Conservation (phyloP, 2,329 filamentous ascomycete genomes). For the Aspergillus udagawae region DNA sequence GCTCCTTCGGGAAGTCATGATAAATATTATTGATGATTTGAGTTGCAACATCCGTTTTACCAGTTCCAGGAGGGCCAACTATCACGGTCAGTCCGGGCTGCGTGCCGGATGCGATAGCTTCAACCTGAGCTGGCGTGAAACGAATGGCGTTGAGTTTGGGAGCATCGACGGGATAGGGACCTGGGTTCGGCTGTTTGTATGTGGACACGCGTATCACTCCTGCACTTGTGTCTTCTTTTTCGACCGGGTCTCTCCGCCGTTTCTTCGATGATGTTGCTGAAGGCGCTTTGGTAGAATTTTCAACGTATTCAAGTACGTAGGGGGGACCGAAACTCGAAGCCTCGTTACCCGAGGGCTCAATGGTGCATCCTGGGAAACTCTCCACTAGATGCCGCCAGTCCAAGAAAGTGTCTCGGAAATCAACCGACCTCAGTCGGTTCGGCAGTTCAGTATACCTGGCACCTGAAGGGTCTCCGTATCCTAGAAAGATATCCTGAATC, state of each 20-base stretch:
- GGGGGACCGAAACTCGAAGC: conserved; percentile 77
- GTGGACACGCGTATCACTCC: conserved; percentile 78
- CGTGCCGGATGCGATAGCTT: conserved; percentile 88
- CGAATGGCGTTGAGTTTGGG: conserved; percentile 78
- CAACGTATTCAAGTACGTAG: conserved; percentile 71
- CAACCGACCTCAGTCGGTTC: conserved; percentile 72
- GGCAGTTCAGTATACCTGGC: conserved; percentile 80
- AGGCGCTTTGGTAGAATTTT: conserved; percentile 50
- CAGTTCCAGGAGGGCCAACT: conserved; percentile 91
- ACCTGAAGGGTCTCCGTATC: conserved; percentile 86
- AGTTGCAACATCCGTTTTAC: conserved; percentile 98
- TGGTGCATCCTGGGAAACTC: conserved; percentile 79
- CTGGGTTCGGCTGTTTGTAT: conserved; percentile 82
- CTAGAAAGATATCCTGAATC: conserved; percentile 96
- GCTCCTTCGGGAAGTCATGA: conserved; percentile 91
- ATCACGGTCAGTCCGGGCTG: conserved; percentile 93
- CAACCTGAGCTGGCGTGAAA: conserved; percentile 86
- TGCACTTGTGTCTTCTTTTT: conserved; percentile 59
- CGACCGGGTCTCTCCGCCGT: conserved; percentile 71
- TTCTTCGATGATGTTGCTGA: conserved; percentile 72
- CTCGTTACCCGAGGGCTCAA: conserved; percentile 72
- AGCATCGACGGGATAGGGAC: conserved; percentile 81
- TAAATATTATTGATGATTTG: conserved; percentile 99
- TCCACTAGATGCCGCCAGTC: conserved; percentile 93
- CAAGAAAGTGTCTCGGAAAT: conserved; percentile 91